Conservation (phyloP, 257 asterid genomes). For the Solanum ahanhuiri region DNA sequence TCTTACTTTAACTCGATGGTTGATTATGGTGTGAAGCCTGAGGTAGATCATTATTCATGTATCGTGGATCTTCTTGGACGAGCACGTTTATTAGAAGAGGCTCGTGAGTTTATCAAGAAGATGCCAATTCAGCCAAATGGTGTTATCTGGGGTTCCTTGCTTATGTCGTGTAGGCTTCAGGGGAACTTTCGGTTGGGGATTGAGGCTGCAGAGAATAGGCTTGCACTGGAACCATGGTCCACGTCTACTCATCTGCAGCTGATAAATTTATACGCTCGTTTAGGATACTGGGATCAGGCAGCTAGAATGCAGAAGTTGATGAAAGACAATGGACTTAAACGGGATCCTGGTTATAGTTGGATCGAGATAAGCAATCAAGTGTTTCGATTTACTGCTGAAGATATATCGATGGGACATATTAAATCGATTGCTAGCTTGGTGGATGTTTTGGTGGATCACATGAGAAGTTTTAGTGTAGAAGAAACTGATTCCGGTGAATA, state of each 20-base stretch:
- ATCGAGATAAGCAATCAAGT: constrained; percentile 57
- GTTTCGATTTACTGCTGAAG: constrained; percentile 59
- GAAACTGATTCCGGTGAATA: background rate
- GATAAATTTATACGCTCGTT: constrained; percentile 49
- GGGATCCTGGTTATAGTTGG: constrained; percentile 84
- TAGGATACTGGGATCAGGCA: constrained; percentile 60
- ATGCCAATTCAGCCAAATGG: constrained; percentile 34
- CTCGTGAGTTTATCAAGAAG: constrained; percentile 13
- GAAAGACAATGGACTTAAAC: constrained; percentile 55
- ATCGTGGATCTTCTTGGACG: constrained; percentile 33
- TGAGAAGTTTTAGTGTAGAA: constrained; percentile 6
- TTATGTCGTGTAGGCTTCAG: constrained; percentile 58
- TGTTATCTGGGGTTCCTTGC: constrained; percentile 58
- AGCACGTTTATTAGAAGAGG: constrained; percentile 24
- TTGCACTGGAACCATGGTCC: constrained; percentile 48
- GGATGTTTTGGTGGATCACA: constrained; percentile 16
- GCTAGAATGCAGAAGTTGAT: constrained; percentile 48
- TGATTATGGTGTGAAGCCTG: constrained; percentile 7
- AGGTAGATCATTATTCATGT: constrained; percentile 24
- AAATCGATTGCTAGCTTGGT: background rate
- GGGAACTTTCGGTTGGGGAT: constrained; percentile 56
- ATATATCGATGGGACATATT: constrained; percentile 26
- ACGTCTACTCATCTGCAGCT: constrained; percentile 58
- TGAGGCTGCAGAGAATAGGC: constrained; percentile 70
- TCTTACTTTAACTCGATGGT: constrained; percentile 10